Conservation (phyloP, 768 basidiomycete species). For the Suillus plorans region DNA sequence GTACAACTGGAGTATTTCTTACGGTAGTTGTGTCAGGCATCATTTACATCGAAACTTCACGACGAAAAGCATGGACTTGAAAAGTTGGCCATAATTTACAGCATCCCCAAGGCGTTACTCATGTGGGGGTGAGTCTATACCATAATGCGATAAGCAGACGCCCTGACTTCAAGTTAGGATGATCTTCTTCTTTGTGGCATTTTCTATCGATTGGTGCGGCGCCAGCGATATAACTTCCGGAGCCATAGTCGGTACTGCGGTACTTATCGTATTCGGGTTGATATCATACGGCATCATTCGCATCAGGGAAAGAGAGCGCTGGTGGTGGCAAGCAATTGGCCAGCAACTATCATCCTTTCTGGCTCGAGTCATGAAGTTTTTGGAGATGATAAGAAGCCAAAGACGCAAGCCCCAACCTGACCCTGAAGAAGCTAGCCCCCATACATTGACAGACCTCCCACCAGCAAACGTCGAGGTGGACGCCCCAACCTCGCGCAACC, state of each 20-base stretch:
- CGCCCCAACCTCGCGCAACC: background rate
- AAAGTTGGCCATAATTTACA: background rate
- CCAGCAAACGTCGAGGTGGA: background rate
- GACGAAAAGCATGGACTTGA: background rate
- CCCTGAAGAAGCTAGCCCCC: background rate
- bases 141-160: background rate
- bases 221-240: background rate
- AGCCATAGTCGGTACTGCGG: background rate
- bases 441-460: background rate
- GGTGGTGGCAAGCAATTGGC: background rate
- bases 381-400: background rate
- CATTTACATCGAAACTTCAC: background rate
- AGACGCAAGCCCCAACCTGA: background rate
- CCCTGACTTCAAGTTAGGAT: background rate
- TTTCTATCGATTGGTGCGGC: background rate
- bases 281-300: background rate
- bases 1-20: background rate
- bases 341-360: background rate
- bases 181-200: background rate
- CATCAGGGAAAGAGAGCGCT: background rate
- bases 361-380: background rate
- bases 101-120: background rate
- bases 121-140: background rate
- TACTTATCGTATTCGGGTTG: background rate
- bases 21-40: background rate